Conservation (phyloP, 2,329 filamentous ascomycete genomes). For the Chaetomium sp. region DNA sequence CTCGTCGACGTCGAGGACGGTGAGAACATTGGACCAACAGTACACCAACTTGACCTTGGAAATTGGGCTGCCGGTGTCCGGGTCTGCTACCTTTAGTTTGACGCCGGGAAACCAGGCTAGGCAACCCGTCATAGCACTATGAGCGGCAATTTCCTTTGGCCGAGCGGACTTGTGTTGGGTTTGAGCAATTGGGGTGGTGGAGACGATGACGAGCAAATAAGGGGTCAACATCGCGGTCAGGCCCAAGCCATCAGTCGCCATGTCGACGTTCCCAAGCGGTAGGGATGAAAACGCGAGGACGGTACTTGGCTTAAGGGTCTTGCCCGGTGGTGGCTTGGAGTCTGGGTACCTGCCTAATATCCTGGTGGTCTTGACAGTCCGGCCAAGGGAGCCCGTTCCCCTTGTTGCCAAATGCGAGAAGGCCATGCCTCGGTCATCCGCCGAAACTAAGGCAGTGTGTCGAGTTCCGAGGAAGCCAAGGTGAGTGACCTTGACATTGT, state of each 20-base stretch:
- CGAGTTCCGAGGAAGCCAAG: conserved; percentile 91
- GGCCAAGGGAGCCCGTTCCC: conserved; percentile 77
- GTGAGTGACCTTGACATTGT: conserved; percentile 73
- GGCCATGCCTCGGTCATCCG: conserved; percentile 92
- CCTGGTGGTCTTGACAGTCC: conserved; percentile 80
- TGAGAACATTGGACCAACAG: conserved; percentile 98
- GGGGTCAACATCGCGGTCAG: conserved; percentile 93
- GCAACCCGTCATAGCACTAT: conserved; percentile 88
- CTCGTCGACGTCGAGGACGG: conserved; percentile 81
- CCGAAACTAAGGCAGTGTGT: conserved; percentile 90
- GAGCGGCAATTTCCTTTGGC: conserved; percentile 83
- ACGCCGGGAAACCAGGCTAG: conserved; percentile 97
- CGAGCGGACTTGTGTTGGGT: conserved; percentile 91
- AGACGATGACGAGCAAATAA: conserved; percentile 92
- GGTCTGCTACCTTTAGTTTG: conserved; percentile 71
- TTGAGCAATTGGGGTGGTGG: conserved; percentile 90
- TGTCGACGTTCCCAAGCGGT: conserved; percentile 89
- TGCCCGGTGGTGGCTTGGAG: conserved; percentile 53
- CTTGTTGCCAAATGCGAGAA: conserved; percentile 94
- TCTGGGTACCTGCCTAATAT: conserved; percentile 88
- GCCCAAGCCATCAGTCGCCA: conserved; percentile 78
- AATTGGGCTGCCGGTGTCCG: conserved; percentile 58
- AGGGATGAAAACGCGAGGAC: conserved; percentile 87
- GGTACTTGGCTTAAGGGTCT: conserved; percentile 81
- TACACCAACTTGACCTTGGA: conserved; percentile 88